Conservation (phyloP, 164 flowering plant species). For the Kalanchoe fedtschenkoi region DNA sequence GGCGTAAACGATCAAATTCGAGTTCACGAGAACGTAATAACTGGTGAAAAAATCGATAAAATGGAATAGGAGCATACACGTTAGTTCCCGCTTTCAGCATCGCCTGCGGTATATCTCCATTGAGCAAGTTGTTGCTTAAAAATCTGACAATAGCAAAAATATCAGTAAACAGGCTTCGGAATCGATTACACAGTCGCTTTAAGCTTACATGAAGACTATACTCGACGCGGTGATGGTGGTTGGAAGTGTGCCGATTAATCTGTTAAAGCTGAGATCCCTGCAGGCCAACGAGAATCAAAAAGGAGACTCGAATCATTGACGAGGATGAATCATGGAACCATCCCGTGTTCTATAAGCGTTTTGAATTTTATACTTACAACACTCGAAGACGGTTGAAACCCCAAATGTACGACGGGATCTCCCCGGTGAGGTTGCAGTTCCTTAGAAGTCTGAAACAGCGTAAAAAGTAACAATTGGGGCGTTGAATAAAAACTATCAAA, state of each 20-base stretch:
- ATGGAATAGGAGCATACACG: conserved; percentile 33
- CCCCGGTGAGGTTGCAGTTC: conserved; percentile 53
- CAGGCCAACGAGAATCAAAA: conserved; percentile 9
- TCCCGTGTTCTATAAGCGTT: neutral
- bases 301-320: neutral
- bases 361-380: conserved; percentile 35
- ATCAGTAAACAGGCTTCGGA: neutral
- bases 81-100: conserved; percentile 37
- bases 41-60: too few species aligned
- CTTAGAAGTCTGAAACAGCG: conserved; percentile 32
- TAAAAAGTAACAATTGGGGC: neutral
- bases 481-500: neutral
- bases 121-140: conserved; percentile 48
- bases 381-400: conserved; percentile 19
- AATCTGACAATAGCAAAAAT: conserved; percentile 26
- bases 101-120: conserved; percentile 46
- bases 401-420: conserved; percentile 47
- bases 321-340: neutral
- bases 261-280: conserved; percentile 75
- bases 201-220: conserved; percentile 36
- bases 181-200: neutral
- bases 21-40: neutral
- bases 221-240: conserved; percentile 14
- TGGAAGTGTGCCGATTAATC: conserved; percentile 46
- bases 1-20: neutral